Evolutionary conservation across 495 filamentous ascomycete species (phyloP), one percentile per base, ranked within the genome.

Genomic region (Daldinia caldariorum): DNA sequence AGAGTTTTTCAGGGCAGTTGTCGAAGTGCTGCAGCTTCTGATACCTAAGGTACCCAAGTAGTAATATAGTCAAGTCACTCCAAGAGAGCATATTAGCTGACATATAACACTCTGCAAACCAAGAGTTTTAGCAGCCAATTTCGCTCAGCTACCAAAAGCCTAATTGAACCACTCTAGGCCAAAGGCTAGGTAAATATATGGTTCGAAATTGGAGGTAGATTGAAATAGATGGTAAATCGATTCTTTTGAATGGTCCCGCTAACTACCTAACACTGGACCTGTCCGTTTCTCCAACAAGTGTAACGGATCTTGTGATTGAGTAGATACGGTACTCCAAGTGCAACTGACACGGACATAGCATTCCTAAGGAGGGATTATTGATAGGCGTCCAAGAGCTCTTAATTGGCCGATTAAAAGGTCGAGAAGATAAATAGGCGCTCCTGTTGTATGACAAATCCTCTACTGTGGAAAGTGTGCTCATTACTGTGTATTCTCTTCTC

Each of bases 81-180:
- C 43, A 47, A 47, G 43, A 47, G 43, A 47, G 43, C 22, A 47
- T 12, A 47, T 47, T 47, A 22, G 9, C 43, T 47, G 43, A 47
- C 18, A 18, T 22, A 47, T 22, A 47, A 47, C 10, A 12, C 43
- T 47, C 43, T 47, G 43, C 43, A 22, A 22, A 16, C 43, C 18
- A 22, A 22, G 43, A 47, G 16, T 22, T 47, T 47, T 22, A 5
- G 43, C 12, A 10, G 9, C 43, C 43, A 20, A 47, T 47, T 47
- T 2, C 20, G 43, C 20, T 22, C 20, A 47, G 43, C 43, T 47
- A 47, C 10, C 1, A 20, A 8, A 47, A 16, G 18, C 43, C 22
- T 22, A 47, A 47, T 47, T 4, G 18, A 10, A 13, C 9, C 6
- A 22, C 7, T 22, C 9, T 3, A 47, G 18, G 8, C 18, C 3